Base-by-base conservation (phyloP, 768 basidiomycete genomes). In the Suillus lakei region DNA sequence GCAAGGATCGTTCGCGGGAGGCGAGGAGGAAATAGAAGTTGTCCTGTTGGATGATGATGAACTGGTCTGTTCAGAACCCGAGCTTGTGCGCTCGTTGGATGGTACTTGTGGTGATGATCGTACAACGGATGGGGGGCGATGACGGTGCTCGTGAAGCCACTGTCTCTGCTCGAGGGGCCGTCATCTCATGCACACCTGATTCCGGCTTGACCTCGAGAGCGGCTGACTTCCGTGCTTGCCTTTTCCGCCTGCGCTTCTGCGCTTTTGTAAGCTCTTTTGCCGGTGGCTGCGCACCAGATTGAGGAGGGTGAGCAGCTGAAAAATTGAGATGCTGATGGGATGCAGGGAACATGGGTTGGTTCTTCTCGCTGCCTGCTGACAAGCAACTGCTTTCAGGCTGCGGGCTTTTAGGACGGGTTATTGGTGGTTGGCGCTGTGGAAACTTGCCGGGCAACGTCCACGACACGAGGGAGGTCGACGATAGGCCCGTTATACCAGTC, bases 401-500 rank as follows among this genome's bases (percentile, higher is more conserved):
- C 9, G 16, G 26, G 38, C 5, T 39, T 39, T 10, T 28, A 41
- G 38, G n/a, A 39, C 12, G 38, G 18, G 26, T 16, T 8, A 28
- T 39, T 41, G 10, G 26, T 21, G 16, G 28, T 59, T 5, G 16
- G 9, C 38, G 28, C 61, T 41, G 10, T 28, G 36, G 66, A 64
- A 34, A 68, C 67, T 4, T 58, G 50, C 60, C 36, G 61, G 58
- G 64, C 64, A 32, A 32, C 44, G 38, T 70, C 69, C 6, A 69
- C 60, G 30, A 73, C 62, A 16, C 67, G 67, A 10, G 38, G 68
- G 21, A 59, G 41, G 26, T 59, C 16, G 59, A 54, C 43, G 30
- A 23, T 32, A 8, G 70, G n/a, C n/a, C n/a, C 66, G 39, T 66
- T 68, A 62, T 68, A 76, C 75, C 76, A 76, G 48, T 76, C 73